Evolutionary conservation across 2,329 filamentous ascomycete species (phyloP).

Genomic region (Ceratocystis albifundus): DNA sequence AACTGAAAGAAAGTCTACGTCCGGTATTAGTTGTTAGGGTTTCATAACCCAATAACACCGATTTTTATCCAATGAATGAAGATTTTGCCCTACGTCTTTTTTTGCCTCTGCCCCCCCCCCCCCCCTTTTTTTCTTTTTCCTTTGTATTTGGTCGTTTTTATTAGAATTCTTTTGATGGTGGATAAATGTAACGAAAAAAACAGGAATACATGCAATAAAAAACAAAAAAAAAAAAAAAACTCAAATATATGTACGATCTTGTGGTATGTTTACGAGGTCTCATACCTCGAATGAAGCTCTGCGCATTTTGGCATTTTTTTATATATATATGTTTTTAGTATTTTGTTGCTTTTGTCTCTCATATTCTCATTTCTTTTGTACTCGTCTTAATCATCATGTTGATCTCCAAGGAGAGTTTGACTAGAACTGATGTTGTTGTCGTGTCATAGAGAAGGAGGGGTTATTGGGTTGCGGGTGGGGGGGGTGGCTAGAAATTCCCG

Average conservation of each 20-base stretch:
- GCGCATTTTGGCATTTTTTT: too few relatives aligned
- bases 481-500: too few relatives aligned
- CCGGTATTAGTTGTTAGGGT: too few relatives aligned
- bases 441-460: too few relatives aligned
- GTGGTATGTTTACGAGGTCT: too few relatives aligned
- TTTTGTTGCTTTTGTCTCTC: neutral
- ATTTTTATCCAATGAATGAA: too few relatives aligned
- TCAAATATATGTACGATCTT: neutral
- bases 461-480: too few relatives aligned
- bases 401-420: too few relatives aligned
- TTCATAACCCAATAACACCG: too few relatives aligned
- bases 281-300: too few relatives aligned
- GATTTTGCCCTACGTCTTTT: neutral
- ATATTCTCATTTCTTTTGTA: neutral
- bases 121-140: neutral
- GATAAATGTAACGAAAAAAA: neutral
- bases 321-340: neutral
- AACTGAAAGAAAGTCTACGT: too few relatives aligned
- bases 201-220: neutral
- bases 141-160: neutral
- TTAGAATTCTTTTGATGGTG: neutral
- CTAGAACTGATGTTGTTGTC: too few relatives aligned
- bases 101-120: neutral
- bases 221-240: neutral
- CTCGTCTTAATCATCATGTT: neutral